Evolutionary conservation across 108 stramenopile genomes (phyloP), one percentile per base, ranked within the genome.

Genomic region (Cyclostephanos invisitatus): DNA sequence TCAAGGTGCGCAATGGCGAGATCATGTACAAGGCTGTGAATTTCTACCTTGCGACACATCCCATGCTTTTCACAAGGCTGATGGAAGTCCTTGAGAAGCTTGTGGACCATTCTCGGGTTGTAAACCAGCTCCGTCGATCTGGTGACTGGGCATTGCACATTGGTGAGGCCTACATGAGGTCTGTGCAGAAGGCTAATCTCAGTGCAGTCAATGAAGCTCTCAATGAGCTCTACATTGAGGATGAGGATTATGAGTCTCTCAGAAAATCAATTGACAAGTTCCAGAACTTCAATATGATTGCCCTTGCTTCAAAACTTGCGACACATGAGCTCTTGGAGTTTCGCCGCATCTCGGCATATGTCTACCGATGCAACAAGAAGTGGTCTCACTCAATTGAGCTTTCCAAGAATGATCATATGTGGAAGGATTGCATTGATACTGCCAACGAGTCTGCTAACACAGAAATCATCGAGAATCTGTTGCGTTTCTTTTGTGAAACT

Each of bases 211-310:
- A 99, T 85, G 98, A 99, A 77, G 98, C 98, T 12, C 77, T 99
- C 63, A 98, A 98, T 79, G 98, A 98, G 87, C 86, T 98, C 25
- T 95, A 93, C 73, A 89, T 98, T 68, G 96, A 97, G 54, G 97
- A 98, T 69, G 99, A 99, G 85, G 98, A 99, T 81, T 98, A 98
- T 78, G 96, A 97, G 69, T 84, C 87, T 12, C 88, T 99, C 49
- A 68, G 96, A 68, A 88, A 94, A 70, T 96, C 95, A 35, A 95
- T 99, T 60, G 97, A 99, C 74, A 94, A 93, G 61, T 98, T 95
- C 90, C 97, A 98, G 89, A 98, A 97, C 90, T 99, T 98, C 87
- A 98, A 99, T 74, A 94, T 96, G 88, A 97, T 99, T 74, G 95
- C 92, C 15, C 91, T 99, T 29, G 99, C 99, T 1, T 91, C 95